A percentile compares a stretch with the other conserved stretches of the same genome.
phyloP scores from a whole-genome alignment of 768 basidiomycete genomes.

The Hericium erinaceus region DNA sequence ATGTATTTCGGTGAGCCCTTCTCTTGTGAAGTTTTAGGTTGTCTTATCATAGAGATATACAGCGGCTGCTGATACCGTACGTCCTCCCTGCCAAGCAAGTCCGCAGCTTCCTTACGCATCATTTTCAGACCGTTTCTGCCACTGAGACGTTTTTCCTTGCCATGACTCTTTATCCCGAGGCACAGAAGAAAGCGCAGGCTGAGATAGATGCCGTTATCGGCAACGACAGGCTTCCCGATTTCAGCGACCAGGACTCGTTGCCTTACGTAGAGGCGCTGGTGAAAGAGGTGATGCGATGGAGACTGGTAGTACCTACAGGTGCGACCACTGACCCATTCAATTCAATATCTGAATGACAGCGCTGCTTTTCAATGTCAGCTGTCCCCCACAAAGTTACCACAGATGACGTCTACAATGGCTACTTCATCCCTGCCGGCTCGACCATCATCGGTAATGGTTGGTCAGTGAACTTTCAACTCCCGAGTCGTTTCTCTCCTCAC shows the following conservation, averaged over 20 bases:
- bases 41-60: background rate
- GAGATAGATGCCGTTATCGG: conserved; percentile 19
- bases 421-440: background rate
- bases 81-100: no score
- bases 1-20: background rate
- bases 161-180: conserved; percentile 18
- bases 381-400: background rate
- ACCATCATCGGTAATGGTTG: background rate
- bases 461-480: background rate
- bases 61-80: conserved; percentile 16
- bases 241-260: conserved; percentile 9
- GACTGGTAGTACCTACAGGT: conserved; percentile 11
- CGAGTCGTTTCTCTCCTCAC: background rate
- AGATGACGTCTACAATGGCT: background rate
- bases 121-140: conserved; percentile 13
- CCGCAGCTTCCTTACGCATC: no score
- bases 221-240: conserved; percentile 16
- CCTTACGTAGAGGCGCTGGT: conserved; percentile 17
- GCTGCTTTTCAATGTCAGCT: background rate
- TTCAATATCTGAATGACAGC: no score
- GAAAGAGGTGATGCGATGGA: conserved; percentile 17
- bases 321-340: background rate
- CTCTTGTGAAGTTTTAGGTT: background rate
- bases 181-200: conserved; percentile 17
- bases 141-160: conserved; percentile 20